Conservation (phyloP, 331 rosid species). For the Pyrus hybrid region DNA sequence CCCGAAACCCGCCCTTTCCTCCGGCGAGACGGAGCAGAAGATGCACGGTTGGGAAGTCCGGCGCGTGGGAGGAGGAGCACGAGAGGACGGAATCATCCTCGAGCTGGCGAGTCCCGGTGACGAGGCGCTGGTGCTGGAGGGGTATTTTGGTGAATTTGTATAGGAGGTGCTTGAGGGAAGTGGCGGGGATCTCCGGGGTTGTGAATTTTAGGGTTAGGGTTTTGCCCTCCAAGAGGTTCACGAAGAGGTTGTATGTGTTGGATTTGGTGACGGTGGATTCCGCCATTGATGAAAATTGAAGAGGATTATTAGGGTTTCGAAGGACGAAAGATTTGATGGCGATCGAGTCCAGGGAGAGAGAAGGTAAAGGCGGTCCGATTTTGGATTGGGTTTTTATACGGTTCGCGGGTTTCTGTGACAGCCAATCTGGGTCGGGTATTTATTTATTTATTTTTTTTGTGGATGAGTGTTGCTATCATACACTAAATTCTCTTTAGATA, state of each 20-base stretch:
- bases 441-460: too few relatives aligned
- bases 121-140: slow-evolving; percentile 38
- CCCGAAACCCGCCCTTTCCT: slow-evolving; percentile 96
- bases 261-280: not conserved
- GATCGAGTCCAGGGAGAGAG: not conserved
- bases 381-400: not conserved
- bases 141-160: slow-evolving; percentile 49
- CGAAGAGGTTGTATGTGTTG: slow-evolving; percentile 57
- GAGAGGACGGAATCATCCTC: slow-evolving; percentile 33
- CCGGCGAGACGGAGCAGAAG: slow-evolving; percentile 63
- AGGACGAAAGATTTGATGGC: not conserved
- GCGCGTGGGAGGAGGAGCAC: slow-evolving; percentile 23
- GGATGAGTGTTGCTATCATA: too few relatives aligned
- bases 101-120: slow-evolving; percentile 43
- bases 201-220: slow-evolving; percentile 65
- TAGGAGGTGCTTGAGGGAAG: slow-evolving; percentile 49
- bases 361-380: not conserved
- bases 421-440: not conserved
- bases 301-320: slow-evolving; percentile 7
- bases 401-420: not conserved
- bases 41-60: slow-evolving; percentile 55
- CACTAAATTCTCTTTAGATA: too few relatives aligned
- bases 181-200: slow-evolving; percentile 35
- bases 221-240: slow-evolving; percentile 70
- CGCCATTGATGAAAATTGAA: slow-evolving; percentile 31